Evolutionary conservation across 768 basidiomycete species (phyloP).

Genomic region (Trametes cinnabarina): DNA sequence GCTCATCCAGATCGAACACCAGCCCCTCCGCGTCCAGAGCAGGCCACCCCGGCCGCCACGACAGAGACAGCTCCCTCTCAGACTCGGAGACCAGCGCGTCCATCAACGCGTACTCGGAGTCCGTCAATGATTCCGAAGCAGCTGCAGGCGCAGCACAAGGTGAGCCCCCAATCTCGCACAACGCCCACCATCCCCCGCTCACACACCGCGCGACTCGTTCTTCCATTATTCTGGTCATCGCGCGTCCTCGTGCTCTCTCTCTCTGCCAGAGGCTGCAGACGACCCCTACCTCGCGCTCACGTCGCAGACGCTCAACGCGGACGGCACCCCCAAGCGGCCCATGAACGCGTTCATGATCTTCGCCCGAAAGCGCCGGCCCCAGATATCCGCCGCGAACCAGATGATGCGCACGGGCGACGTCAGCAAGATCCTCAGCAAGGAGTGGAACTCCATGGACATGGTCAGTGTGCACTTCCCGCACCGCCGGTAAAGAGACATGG

Average conservation of each 20-base stretch:
- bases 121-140: slow-evolving; percentile 17
- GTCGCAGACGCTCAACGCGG: slow-evolving; percentile 77
- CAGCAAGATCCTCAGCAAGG: slow-evolving; percentile 81
- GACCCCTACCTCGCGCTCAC: slow-evolving; percentile 53
- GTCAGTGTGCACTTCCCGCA: slow-evolving; percentile 39
- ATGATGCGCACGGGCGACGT: slow-evolving; percentile 90
- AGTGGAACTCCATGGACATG: slow-evolving; percentile 79
- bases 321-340: slow-evolving; percentile 85
- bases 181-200: neutral
- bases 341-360: slow-evolving; percentile 98
- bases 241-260: too few species aligned
- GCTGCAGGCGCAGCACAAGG: slow-evolving; percentile 12
- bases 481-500: too few species aligned
- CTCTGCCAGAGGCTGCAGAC: too few species aligned
- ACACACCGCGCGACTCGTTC: too few species aligned
- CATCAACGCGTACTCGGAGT: slow-evolving; percentile 15
- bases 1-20: neutral
- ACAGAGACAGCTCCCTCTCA: slow-evolving; percentile 45
- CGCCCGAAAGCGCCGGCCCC: slow-evolving; percentile 75
- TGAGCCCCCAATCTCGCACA: slow-evolving; percentile 2
- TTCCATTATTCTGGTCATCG: too few species aligned
- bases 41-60: slow-evolving; percentile 10
- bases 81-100: slow-evolving; percentile 44
- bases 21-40: neutral
- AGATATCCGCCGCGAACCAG: slow-evolving; percentile 84